Base-by-base conservation (phyloP, 2,329 filamentous ascomycete genomes). In the Exophiala calicioides region DNA sequence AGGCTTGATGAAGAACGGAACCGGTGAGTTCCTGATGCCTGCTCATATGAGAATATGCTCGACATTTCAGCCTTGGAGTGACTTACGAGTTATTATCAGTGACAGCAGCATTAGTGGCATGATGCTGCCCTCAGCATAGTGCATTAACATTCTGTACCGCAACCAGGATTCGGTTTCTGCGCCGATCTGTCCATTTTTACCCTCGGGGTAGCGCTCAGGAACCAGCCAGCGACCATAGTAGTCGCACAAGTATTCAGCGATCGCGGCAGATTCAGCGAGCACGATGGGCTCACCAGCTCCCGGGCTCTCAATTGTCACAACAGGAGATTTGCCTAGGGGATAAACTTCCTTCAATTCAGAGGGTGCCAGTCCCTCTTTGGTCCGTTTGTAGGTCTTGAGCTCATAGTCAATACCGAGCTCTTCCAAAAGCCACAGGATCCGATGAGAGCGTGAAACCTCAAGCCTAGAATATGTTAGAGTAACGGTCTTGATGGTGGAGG, bases 351-450 rank as follows among this genome's bases (percentile, higher is more conserved):
- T 84, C 34, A 96, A 77, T 60, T 87, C 85, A 0, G 81, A 73
- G 3, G 88, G 88, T 1, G 90, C 90, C n/a, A 87, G 73, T 59
- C 73, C 77, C 44, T 84, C 78, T 47, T 68, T 60, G 29, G 66
- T 65, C 27, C 90, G 84, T 66, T 88, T 88, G 76, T 86, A 93
- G 43, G 85, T 77, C 61, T 91, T 81, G 47, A 96, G 70, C 52
- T 90, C 81, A 68, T 95, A 95, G 20, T 84, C 77, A 24, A 95
- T 67, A 32, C 85, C 77, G 52, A 93, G 82, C 67, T 91, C 88
- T 65, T 93, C 87, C 32, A 95, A 79, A 5, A 95, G 82, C 87
- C 88, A 95, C 33, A 93, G 72, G 48, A 91, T 85, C 53, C 88
- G 82, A 67, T 94, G 88, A 9, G 87, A 82, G 58, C 90, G 86